A percentile compares a stretch with the other conserved stretches of the same genome.
These are phyloP conservation scores for Casuarina cunninghamiana DNA, from an alignment of 306 rosid species.

Conservation along the genomic window DNA sequence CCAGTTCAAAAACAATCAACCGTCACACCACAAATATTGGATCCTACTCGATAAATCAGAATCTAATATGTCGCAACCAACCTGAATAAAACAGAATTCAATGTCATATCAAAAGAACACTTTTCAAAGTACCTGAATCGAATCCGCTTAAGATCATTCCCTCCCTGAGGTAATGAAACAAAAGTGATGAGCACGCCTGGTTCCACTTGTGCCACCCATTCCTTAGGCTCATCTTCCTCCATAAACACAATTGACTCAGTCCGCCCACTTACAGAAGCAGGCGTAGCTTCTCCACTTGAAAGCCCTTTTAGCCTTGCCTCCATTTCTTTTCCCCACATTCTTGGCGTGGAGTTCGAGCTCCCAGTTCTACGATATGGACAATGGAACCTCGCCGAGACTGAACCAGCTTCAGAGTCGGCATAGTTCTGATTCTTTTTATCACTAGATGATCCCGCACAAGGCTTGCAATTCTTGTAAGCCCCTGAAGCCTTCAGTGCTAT, in stretches of 20 bases:
- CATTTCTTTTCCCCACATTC: slow-evolving; percentile 87
- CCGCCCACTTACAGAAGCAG: slow-evolving; percentile 85
- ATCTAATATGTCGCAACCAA: neutral
- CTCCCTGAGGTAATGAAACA: slow-evolving; percentile 89
- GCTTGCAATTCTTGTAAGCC: slow-evolving; percentile 91
- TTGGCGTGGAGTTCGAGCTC: slow-evolving; percentile 84
- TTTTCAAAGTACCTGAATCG: slow-evolving; percentile 77
- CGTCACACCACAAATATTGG: slow-evolving; percentile 49
- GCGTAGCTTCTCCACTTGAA: slow-evolving; percentile 92
- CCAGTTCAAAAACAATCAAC: slow-evolving; percentile 25
- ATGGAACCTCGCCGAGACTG: slow-evolving; percentile 81
- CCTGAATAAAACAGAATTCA: neutral
- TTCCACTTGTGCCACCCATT: slow-evolving; percentile 97
- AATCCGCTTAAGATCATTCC: slow-evolving; percentile 92
- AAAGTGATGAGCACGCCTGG: slow-evolving; percentile 98
- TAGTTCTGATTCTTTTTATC: slow-evolving; percentile 47
- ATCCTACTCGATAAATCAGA: slow-evolving; percentile 31
- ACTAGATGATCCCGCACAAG: slow-evolving; percentile 74
- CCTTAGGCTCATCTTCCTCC: slow-evolving; percentile 96
- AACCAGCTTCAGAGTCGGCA: slow-evolving; percentile 73
- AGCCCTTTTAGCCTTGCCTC: slow-evolving; percentile 74
- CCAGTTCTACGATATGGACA: slow-evolving; percentile 73
- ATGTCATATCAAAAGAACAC: slow-evolving; percentile 33
- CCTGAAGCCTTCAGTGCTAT: slow-evolving; percentile 97
- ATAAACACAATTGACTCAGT: slow-evolving; percentile 74